Evolutionary conservation across 73 alveolate genomes (phyloP), one percentile per base, ranked within the genome.

Genomic region (Paramecium sexaurelia): DNA sequence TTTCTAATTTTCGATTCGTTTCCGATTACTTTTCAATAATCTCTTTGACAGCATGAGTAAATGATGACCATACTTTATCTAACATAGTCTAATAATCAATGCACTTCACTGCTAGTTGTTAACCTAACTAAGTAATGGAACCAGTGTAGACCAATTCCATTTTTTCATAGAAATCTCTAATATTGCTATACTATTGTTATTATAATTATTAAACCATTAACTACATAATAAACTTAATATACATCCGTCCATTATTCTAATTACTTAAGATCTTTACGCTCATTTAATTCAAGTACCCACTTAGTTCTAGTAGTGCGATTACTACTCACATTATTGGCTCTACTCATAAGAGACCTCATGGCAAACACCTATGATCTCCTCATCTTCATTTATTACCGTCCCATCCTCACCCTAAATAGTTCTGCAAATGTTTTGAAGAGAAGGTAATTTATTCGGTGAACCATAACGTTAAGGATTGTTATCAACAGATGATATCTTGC

Each of bases 341-440:
- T 20, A 61, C 83, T 61, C 73, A 78, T 24, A 4, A 78, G 20
- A 15, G 68, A 24, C 10, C 71, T 37, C 71, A 78, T 41, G 26
- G 75, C 40, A 78, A 78, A 78, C 5, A 78, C 41, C 90, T 78
- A 41, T 29, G 68, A 36, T 39, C 26, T 41, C 83, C 39, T 29
- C 67, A 35, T 73, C 33, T 35, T 29, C 39, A 39, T 17, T 20
- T n/a, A 71, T 33, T 78, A 78, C 90, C 29, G 90, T 78, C 41
- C 90, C 90, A 43, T 78, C 90, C 40, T 78, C 90, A 36, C 90
- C 90, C 26, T 78, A 33, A 10, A 78, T 78, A 22, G 90, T 78
- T 22, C 55, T 37, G 55, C 68, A 45, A 22, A 71, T 71, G 8
- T 71, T 71, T 71, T 32, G 55, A 19, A 71, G 55, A 20, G 90